Evolutionary conservation across 495 filamentous ascomycete species (phyloP).

Genomic region (Lepraria neglecta): DNA sequence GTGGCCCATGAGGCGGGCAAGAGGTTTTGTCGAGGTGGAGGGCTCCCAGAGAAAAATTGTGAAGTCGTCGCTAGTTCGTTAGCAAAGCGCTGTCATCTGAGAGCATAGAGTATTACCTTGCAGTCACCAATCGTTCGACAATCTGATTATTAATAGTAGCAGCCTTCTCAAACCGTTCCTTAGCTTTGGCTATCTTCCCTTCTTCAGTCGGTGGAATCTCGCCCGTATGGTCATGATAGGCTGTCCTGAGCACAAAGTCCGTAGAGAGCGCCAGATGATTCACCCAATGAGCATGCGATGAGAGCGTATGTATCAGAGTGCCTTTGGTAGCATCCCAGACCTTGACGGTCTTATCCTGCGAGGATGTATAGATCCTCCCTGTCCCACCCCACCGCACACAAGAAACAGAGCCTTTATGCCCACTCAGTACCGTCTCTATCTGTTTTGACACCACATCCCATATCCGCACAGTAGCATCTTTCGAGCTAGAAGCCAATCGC

Average conservation of each 20-base stretch:
- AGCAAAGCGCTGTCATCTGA: neutral
- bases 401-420: constrained; percentile 80
- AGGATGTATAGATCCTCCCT: constrained; percentile 76
- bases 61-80: constrained; percentile 69
- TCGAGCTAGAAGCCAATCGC: constrained; percentile 79
- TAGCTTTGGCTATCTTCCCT: constrained; percentile 68
- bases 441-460: constrained; percentile 77
- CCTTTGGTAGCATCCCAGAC: constrained; percentile 81
- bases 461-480: constrained; percentile 82
- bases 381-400: constrained; percentile 94
- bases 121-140: constrained; percentile 80
- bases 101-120: constrained; percentile 29
- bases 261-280: constrained; percentile 95
- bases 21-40: constrained; percentile 65
- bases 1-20: constrained; percentile 84
- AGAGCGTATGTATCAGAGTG: constrained; percentile 69
- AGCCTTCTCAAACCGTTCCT: constrained; percentile 79
- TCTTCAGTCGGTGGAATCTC: constrained; percentile 60
- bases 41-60: constrained; percentile 98
- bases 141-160: constrained; percentile 72
- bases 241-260: constrained; percentile 82
- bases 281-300: constrained; percentile 85
- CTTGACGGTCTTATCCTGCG: constrained; percentile 91
- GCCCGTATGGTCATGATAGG: constrained; percentile 78
- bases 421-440: constrained; percentile 74